A percentile compares a stretch with the other conserved stretches of the same genome.
phyloP scores from a whole-genome alignment of 352 stramenopile genomes.

The Phytophthora ohioensis region DNA sequence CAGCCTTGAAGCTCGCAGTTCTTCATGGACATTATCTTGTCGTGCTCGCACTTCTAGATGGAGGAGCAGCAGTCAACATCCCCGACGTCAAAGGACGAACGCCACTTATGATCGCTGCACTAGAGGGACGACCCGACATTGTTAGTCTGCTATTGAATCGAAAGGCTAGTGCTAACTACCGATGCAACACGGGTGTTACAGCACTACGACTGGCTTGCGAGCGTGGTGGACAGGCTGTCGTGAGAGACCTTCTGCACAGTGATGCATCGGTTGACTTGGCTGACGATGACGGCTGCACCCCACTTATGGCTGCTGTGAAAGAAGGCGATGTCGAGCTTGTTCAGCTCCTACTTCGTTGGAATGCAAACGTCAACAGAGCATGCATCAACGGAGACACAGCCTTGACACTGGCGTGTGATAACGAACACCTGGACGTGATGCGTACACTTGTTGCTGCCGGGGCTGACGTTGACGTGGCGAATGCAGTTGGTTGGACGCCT shows the following conservation, averaged over 20 bases:
- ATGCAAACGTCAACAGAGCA: conserved; percentile 28
- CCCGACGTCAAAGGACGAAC: conserved; percentile 25
- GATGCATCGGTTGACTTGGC: conserved; percentile 30
- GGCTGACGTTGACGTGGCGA: conserved; percentile 32
- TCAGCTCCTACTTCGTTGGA: conserved; percentile 28
- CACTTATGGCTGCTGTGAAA: conserved; percentile 36
- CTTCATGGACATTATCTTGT: conserved; percentile 26
- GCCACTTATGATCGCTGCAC: conserved; percentile 25
- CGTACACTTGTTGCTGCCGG: conserved; percentile 30
- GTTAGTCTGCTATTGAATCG: conserved; percentile 28
- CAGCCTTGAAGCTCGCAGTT: conserved; percentile 36
- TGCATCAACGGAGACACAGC: conserved; percentile 26
- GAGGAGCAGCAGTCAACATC: conserved; percentile 32
- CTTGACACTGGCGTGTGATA: conserved; percentile 28
- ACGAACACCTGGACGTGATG: conserved; percentile 25
- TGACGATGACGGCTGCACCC: conserved; percentile 38
- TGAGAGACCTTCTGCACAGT: conserved; percentile 27
- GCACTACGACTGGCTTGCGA: conserved; percentile 34
- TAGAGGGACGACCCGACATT: conserved; percentile 22
- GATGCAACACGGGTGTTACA: conserved; percentile 21
- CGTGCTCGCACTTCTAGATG: conserved; percentile 26
- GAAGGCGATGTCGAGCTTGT: conserved; percentile 22
- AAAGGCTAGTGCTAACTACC: conserved; percentile 33
- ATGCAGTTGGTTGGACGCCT: conserved; percentile 33
- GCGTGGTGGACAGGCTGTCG: conserved; percentile 19